A percentile compares a stretch with the other conserved stretches of the same genome.
Conservation (phyloP, 306 rosid species). For the Phaseolus lunatus region DNA sequence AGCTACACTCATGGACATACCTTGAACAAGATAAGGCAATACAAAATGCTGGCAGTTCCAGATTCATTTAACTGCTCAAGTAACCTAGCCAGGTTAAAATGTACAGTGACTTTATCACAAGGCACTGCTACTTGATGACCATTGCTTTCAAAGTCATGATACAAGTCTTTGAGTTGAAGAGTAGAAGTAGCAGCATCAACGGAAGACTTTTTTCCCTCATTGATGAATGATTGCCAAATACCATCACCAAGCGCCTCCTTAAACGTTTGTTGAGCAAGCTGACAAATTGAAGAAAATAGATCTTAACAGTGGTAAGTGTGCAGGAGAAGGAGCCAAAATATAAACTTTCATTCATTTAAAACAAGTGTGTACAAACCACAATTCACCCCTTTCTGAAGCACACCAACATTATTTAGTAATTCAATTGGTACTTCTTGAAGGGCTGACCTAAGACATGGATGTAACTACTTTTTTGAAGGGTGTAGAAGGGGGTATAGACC, state of each 20-base stretch:
- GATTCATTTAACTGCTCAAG: slow-evolving; percentile 79
- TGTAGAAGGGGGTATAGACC: too few species aligned
- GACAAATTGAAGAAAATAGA: slow-evolving; percentile 50
- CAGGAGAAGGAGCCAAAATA: slow-evolving; percentile 33
- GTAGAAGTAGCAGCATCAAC: slow-evolving; percentile 74
- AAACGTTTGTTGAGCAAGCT: slow-evolving; percentile 91
- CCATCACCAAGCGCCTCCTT: slow-evolving; percentile 98
- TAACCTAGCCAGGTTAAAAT: slow-evolving; percentile 91
- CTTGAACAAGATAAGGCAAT: slow-evolving; percentile 91
- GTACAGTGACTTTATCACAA: slow-evolving; percentile 91
- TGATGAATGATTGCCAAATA: slow-evolving; percentile 78
- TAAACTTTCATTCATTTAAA: slow-evolving; percentile 36
- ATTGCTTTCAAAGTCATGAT: slow-evolving; percentile 79
- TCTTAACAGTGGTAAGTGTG: slow-evolving; percentile 19
- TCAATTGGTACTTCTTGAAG: slow-evolving; percentile 83
- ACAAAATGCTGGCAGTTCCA: slow-evolving; percentile 81
- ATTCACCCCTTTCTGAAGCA: slow-evolving; percentile 98
- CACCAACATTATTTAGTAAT: slow-evolving; percentile 91
- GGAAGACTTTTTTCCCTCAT: slow-evolving; percentile 66
- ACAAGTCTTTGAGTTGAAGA: slow-evolving; percentile 82
- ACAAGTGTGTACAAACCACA: slow-evolving; percentile 78
- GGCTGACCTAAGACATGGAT: too few species aligned
- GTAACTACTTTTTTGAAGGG: too few species aligned
- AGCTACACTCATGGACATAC: slow-evolving; percentile 45
- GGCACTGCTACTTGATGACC: slow-evolving; percentile 75